Percentiles rank a stretch among this genome's conserved stretches.
phyloP scores from a whole-genome alignment of 805 yeast genomes.

The Komagataella kurtzmanii region DNA sequence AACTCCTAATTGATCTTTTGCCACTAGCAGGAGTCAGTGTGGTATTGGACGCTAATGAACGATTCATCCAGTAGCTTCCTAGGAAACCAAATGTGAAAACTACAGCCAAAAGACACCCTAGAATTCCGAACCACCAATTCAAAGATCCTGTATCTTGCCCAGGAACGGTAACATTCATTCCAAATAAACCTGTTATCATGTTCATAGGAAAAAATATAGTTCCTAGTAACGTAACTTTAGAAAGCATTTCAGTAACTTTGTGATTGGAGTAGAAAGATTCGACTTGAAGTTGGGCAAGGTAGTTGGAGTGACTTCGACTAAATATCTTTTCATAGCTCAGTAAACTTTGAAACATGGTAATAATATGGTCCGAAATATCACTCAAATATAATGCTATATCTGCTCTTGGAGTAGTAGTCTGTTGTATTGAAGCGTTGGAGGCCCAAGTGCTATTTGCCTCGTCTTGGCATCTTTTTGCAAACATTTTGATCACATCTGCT shows the following conservation, averaged over 20 bases:
- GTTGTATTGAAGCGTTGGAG: not conserved
- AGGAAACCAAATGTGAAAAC: constrained; percentile 9
- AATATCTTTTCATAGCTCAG: constrained; percentile 86
- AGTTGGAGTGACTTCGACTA: constrained; percentile 83
- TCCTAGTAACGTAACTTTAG: constrained; percentile 84
- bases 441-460: constrained; percentile 18
- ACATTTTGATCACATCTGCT: constrained; percentile 93
- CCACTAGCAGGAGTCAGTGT: constrained; percentile 3
- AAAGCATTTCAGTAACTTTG: constrained; percentile 73
- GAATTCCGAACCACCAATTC: constrained; percentile 39
- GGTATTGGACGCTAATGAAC: constrained; percentile 7
- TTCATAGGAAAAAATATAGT: constrained; percentile 85
- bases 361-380: constrained; percentile 93
- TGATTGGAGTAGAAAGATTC: constrained; percentile 81
- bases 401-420: constrained; percentile 54
- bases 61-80: constrained; percentile 13
- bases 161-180: constrained; percentile 89
- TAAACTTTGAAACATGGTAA: constrained; percentile 89
- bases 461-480: constrained; percentile 90
- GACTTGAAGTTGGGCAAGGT: constrained; percentile 87
- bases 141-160: constrained; percentile 36
- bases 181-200: constrained; percentile 81
- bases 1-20: constrained; percentile 13
- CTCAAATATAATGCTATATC: constrained; percentile 89
- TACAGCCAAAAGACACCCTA: constrained; percentile 15